Percentiles rank a stretch among this genome's conserved stretches.
phyloP scores from a whole-genome alignment of 257 asterid species.

The Scutellaria minor region DNA sequence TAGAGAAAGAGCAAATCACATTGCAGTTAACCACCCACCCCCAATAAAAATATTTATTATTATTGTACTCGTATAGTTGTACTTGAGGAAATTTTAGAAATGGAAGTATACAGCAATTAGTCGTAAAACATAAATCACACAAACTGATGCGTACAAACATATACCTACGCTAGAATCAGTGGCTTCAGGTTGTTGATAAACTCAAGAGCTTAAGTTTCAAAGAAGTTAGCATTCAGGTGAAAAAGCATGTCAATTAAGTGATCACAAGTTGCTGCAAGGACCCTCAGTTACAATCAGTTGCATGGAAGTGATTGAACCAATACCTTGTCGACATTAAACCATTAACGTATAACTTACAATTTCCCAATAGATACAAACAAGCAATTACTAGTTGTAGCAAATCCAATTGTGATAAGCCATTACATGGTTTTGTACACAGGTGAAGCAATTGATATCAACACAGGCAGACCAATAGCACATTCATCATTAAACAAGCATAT shows the following conservation, averaged over 20 bases:
- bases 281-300: not conserved
- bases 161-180: not conserved
- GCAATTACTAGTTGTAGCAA: too few species aligned
- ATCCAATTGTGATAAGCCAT: too few species aligned
- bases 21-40: not conserved
- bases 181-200: not conserved
- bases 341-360: not conserved
- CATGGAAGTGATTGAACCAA: not conserved
- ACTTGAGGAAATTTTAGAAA: slow-evolving; percentile 1
- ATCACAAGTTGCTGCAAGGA: not conserved
- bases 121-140: not conserved
- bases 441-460: too few species aligned
- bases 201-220: not conserved
- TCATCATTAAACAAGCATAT: not conserved
- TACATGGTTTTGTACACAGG: not conserved
- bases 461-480: not conserved
- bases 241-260: not conserved
- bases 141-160: not conserved
- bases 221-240: not conserved
- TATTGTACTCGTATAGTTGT: too few species aligned
- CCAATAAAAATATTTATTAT: not conserved
- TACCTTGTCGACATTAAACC: not conserved
- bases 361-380: not conserved
- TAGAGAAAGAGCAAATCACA: slow-evolving; percentile 7
- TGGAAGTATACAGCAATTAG: not conserved